A percentile compares a stretch with the other conserved stretches of the same genome.
phyloP scores from a whole-genome alignment of 1,139 yeast genomes.

The Taiozyma sp. region DNA sequence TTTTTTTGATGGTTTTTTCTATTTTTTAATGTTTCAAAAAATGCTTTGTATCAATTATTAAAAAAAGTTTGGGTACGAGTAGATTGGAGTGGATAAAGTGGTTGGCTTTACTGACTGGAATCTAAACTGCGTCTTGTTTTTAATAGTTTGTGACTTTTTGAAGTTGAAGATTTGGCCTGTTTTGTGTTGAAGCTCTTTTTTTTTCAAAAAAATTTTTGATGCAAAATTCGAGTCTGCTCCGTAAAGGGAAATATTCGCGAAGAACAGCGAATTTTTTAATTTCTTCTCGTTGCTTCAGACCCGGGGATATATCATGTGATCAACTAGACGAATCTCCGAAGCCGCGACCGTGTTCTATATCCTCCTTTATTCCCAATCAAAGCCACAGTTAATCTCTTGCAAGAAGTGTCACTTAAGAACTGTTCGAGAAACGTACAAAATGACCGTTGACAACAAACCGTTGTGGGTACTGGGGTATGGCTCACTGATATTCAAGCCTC shows the following conservation, averaged over 20 bases:
- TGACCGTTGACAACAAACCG: conserved; percentile 29
- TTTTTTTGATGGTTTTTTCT: conserved; percentile 25
- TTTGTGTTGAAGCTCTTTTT: not conserved
- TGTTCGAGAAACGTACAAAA: not conserved
- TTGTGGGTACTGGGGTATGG: conserved; percentile 92
- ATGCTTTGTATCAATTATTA: not conserved
- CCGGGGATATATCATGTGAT: not conserved
- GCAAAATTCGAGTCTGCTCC: not conserved
- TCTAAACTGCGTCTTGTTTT: not conserved
- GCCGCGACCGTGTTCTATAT: not conserved
- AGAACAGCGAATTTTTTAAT: not conserved
- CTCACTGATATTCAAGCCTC: conserved; percentile 86
- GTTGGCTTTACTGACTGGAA: not conserved
- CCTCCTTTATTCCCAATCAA: not conserved
- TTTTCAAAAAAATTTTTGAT: not conserved
- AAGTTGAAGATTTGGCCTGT: not conserved
- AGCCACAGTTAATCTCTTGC: not conserved
- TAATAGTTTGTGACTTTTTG: not conserved
- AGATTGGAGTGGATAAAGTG: not conserved
- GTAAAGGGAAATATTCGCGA: not conserved
- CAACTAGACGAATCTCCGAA: not conserved
- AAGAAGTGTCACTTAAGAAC: not conserved
- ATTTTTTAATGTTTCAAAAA: conserved; percentile 1
- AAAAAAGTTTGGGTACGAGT: not conserved
- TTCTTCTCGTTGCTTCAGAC: not conserved